A percentile compares a stretch with the other conserved stretches of the same genome.
These are phyloP conservation scores for Lonicera japonica DNA, from an alignment of 129 eudicot genomes.

Conservation along the genomic window DNA sequence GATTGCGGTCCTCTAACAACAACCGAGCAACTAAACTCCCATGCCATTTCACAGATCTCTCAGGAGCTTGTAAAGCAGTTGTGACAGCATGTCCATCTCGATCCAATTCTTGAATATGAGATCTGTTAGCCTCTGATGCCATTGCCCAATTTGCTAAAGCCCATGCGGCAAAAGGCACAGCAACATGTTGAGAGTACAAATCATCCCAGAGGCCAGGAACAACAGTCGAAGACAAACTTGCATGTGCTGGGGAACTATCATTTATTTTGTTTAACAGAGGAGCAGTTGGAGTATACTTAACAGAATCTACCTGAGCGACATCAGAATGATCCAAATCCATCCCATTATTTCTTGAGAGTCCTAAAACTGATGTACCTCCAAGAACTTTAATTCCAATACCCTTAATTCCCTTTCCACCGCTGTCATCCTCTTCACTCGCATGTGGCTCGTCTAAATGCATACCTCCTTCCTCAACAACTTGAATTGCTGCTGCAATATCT, in stretches of 20 bases:
- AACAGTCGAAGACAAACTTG: constrained; percentile 44
- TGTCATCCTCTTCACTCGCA: constrained; percentile 54
- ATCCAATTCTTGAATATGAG: constrained; percentile 88
- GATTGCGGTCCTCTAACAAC: constrained; percentile 68
- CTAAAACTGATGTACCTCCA: constrained; percentile 87
- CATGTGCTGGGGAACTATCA: constrained; percentile 32
- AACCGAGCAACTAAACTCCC: constrained; percentile 88
- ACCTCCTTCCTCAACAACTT: constrained; percentile 89
- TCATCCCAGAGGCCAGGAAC: constrained; percentile 99
- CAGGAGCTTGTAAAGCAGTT: constrained; percentile 88
- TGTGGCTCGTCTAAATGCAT: constrained; percentile 65
- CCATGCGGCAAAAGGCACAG: constrained; percentile 99
- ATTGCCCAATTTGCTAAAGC: constrained; percentile 97
- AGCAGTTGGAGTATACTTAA: constrained; percentile 21
- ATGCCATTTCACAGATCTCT: constrained; percentile 98
- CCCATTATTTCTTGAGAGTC: constrained; percentile 55
- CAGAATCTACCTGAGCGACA: constrained; percentile 4
- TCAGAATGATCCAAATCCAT: constrained; percentile 36
- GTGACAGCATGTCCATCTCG: constrained; percentile 76
- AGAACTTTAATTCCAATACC: constrained; percentile 96
- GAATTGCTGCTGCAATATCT: constrained; percentile 86
- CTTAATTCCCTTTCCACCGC: constrained; percentile 69
- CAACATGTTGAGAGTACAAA: constrained; percentile 91
- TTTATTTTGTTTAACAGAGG: constrained; percentile 38
- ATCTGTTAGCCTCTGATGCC: constrained; percentile 82